phyloP scores from a whole-genome alignment of 1,284 basidiomycete genomes.

The Malassezia pachydermatis region DNA sequence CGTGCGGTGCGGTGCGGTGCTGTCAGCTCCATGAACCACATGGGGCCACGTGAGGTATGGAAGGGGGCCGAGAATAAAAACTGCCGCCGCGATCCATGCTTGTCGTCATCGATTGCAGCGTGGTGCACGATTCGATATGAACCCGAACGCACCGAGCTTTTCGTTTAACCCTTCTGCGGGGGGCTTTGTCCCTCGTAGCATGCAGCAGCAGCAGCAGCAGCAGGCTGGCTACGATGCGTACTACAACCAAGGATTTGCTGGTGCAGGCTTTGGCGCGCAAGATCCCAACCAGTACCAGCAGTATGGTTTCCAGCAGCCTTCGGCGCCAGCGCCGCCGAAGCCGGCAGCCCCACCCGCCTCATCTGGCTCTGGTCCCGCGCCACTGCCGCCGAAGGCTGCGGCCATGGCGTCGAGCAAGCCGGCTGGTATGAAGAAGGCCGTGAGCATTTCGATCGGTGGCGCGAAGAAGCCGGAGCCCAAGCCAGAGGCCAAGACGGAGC shows the following conservation, averaged over 20 bases:
- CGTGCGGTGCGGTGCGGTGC: too few relatives aligned
- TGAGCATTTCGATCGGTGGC: slow-evolving; percentile 45
- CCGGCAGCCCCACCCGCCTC: background rate
- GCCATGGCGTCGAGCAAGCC: slow-evolving; percentile 22
- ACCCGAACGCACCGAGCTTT: slow-evolving; percentile 46
- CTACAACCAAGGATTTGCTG: slow-evolving; percentile 18
- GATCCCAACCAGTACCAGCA: slow-evolving; percentile 20
- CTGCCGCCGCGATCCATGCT: too few relatives aligned
- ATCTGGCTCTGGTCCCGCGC: background rate
- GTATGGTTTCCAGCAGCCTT: slow-evolving; percentile 16
- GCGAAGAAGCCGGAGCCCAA: slow-evolving; percentile 12
- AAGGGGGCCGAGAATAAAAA: too few relatives aligned
- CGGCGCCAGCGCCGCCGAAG: background rate
- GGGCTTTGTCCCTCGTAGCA: slow-evolving; percentile 38
- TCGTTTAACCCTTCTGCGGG: slow-evolving; percentile 43
- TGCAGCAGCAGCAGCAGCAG: slow-evolving; percentile 26
- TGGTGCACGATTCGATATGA: slow-evolving; percentile 34
- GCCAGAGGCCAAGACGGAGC: slow-evolving; percentile 9
- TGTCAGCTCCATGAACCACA: too few relatives aligned
- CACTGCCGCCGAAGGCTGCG: slow-evolving; percentile 20
- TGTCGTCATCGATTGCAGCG: too few relatives aligned
- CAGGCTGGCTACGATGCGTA: slow-evolving; percentile 18
- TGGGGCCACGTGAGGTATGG: slow-evolving; percentile 18
- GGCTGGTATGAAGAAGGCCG: slow-evolving; percentile 30
- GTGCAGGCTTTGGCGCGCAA: background rate